phyloP scores from a whole-genome alignment of 164 flowering plant species.

The Kingdonia uniflora region DNA sequence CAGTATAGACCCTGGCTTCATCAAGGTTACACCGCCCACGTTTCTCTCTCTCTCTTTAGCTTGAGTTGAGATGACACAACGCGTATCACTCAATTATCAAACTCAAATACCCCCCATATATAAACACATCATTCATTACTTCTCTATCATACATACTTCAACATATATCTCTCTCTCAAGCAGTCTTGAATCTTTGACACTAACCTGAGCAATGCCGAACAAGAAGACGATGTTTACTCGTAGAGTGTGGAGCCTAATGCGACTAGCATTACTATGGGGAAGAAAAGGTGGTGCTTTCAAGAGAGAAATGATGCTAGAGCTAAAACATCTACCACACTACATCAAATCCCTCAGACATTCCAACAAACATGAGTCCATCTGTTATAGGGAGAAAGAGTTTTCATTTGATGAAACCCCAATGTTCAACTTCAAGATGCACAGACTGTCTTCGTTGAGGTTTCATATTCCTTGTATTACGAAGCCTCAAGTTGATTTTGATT shows the following conservation, averaged over 20 bases:
- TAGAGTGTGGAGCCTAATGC: slow-evolving; percentile 60
- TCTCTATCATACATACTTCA: background rate
- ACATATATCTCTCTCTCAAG: too few species aligned
- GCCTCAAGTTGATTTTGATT: slow-evolving; percentile 48
- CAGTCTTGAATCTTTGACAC: background rate
- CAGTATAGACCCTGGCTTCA: background rate
- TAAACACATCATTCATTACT: background rate
- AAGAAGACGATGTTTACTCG: slow-evolving; percentile 16
- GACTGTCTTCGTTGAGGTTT: slow-evolving; percentile 48
- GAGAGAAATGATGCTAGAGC: slow-evolving; percentile 34
- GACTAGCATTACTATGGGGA: slow-evolving; percentile 62
- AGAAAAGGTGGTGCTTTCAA: slow-evolving; percentile 61
- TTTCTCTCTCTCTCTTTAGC: background rate
- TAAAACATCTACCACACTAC: slow-evolving; percentile 34
- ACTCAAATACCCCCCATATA: background rate
- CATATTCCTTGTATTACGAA: slow-evolving; percentile 40
- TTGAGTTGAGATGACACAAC: background rate
- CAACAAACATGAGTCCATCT: slow-evolving; percentile 11
- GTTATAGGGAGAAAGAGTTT: slow-evolving; percentile 56
- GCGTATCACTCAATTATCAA: slow-evolving; percentile 2
- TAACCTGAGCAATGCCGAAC: slow-evolving; percentile 20
- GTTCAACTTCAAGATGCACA: slow-evolving; percentile 46
- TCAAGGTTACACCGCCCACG: background rate
- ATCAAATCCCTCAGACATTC: slow-evolving; percentile 27
- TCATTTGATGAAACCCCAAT: slow-evolving; percentile 79